These are phyloP conservation scores for Silene conica DNA, from an alignment of 148 eudicot species.

Conservation along the genomic window DNA sequence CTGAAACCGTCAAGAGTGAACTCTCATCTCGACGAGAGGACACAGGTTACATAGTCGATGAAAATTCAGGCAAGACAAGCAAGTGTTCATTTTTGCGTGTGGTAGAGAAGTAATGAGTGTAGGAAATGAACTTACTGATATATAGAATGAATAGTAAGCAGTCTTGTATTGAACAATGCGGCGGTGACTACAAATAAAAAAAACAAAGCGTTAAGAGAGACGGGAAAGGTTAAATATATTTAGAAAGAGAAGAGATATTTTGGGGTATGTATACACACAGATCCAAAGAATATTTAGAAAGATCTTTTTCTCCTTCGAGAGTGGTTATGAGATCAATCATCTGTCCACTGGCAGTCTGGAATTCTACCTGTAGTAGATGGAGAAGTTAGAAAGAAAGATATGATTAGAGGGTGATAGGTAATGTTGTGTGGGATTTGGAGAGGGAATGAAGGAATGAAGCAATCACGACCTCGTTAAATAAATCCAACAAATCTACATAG, in stretches of 20 bases:
- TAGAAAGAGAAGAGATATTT: not conserved
- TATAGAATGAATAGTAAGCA: constrained; percentile 89
- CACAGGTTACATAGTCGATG: not conserved
- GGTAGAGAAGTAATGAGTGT: not conserved
- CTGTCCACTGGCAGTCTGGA: constrained; percentile 92
- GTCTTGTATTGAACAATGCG: constrained; percentile 96
- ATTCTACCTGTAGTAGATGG: constrained; percentile 57
- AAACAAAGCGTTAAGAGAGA: constrained; percentile 7
- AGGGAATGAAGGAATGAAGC: not conserved
- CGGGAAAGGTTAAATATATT: not conserved
- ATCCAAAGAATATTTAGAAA: constrained; percentile 72
- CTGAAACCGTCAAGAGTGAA: too few relatives aligned
- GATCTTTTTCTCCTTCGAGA: constrained; percentile 84
- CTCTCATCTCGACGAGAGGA: too few relatives aligned
- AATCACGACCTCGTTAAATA: constrained; percentile 79
- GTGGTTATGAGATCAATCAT: constrained; percentile 96
- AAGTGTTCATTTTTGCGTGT: not conserved
- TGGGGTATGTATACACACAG: constrained; percentile 46
- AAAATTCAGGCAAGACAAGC: not conserved
- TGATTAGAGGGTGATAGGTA: not conserved
- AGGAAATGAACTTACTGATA: constrained; percentile 61
- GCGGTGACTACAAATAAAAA: constrained; percentile 59
- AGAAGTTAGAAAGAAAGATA: not conserved
- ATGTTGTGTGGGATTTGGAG: not conserved
- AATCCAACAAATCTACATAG: constrained; percentile 84